phyloP scores from a whole-genome alignment of 2,329 filamentous ascomycete genomes.

The Rutstroemia sp. region DNA sequence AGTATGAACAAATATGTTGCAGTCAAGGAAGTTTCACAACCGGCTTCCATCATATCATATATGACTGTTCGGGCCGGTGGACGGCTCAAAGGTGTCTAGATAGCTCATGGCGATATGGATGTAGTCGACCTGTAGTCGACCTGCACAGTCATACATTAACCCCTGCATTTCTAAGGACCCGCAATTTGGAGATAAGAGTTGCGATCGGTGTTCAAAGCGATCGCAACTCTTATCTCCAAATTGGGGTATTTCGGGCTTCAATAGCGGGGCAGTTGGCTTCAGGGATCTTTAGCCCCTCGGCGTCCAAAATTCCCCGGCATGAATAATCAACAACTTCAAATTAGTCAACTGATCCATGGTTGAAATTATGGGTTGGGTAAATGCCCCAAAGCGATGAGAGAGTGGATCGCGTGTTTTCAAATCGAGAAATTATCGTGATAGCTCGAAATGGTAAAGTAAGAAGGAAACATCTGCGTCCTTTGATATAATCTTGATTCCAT shows the following conservation, averaged over 20 bases:
- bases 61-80: background rate
- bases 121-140: background rate
- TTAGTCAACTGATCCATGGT: no score
- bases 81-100: no score
- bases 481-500: no score
- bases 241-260: no score
- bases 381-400: no score
- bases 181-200: background rate
- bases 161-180: background rate
- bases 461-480: no score
- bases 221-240: no score
- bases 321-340: background rate
- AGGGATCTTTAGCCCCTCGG: background rate
- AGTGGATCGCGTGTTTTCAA: background rate
- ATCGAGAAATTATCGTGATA: background rate
- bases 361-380: no score
- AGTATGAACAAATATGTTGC: no score
- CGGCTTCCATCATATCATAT: background rate
- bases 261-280: background rate
- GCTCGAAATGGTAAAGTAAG: background rate
- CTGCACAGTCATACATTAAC: background rate
- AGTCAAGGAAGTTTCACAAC: background rate
- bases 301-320: background rate
- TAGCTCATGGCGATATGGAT: background rate
- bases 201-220: conserved; percentile 1